These are phyloP conservation scores for Pezicula radicicola DNA, from an alignment of 2,329 filamentous ascomycete genomes.

Conservation along the genomic window DNA sequence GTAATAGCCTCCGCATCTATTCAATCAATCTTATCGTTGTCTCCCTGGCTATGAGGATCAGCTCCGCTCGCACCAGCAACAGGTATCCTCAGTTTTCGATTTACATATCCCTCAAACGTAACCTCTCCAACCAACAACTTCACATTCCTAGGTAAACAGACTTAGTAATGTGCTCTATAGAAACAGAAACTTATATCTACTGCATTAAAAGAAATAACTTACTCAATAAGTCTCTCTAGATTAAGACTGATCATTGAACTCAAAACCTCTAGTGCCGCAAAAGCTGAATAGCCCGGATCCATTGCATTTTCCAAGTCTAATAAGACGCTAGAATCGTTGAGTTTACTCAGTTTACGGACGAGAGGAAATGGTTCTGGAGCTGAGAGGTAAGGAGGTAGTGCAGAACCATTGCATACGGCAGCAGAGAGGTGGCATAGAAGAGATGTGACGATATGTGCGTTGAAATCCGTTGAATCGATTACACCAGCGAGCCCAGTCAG, in stretches of 20 bases:
- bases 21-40: too few relatives aligned
- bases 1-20: too few relatives aligned
- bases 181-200: not conserved
- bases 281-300: conserved; percentile 69
- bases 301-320: conserved; percentile 61
- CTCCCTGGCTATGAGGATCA: not conserved
- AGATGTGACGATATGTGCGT: conserved; percentile 61
- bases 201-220: not conserved
- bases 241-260: not conserved
- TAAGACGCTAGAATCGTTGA: conserved; percentile 48
- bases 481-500: conserved; percentile 29
- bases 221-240: not conserved
- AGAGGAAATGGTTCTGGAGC: conserved; percentile 59
- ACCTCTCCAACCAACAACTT: not conserved
- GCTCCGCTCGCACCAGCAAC: not conserved
- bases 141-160: not conserved
- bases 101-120: not conserved
- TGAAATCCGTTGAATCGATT: conserved; percentile 53
- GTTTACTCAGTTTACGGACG: conserved; percentile 49
- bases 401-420: conserved; percentile 60
- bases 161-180: not conserved
- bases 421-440: conserved; percentile 66
- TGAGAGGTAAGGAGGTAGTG: conserved; percentile 66
- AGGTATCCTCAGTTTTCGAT: not conserved
- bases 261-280: conserved; percentile 65